Evolutionary conservation across 1,139 yeast species (phyloP), one percentile per base, ranked within the genome.

Genomic region (Wickerhamomyces sp.): DNA sequence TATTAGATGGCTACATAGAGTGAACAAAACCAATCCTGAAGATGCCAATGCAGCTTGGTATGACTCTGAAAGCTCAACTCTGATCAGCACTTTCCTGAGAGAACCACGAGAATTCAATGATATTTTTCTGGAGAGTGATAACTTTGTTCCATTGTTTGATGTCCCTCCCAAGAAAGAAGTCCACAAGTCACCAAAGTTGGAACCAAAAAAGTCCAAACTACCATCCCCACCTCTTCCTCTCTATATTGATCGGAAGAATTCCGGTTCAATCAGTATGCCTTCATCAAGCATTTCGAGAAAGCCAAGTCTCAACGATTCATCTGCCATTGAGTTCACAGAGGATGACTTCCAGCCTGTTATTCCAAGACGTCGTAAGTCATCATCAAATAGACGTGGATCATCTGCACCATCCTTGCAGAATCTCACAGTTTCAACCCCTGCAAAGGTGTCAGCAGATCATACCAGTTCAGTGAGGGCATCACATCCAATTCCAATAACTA

Each of bases 91-190:
- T 14, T 68, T 66, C 39, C 50, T 73, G 6, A 50, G 50, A 9
- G 68, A 77, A 49, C 48, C 66, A 5, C 53, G 58, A 1, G 57
- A 47, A 0, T 81, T 72, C 56, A 81, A 83, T 52, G 74, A 70
- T 34, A 57, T 62, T 2, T 84, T 79, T 52, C 71, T 83, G 62
- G 73, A 74, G 49, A 67, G 66, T 26, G 58, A 62, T 27, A 48
- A 55, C 9, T 78, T 80, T 54, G 73, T 67, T 35, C 83, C 87
- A 2, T 56, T 77, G 40, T 59, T 78, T 42, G 83, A 78, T 57
- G 53, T 66, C 3, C 58, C 44, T 36, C 45, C 40, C 47, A 59
- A 46, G 56, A 48, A 45, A 31, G 53, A 49, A 11, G 31, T 26
- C 7, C 37, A 30, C 14, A 51, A 36, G 35, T 46, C 50, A 11